Percentiles rank a stretch among this genome's conserved stretches.
Evolutionary conservation across 805 yeast genomes (phyloP).

Genomic region (Wickerhamiella qilinensis): DNA sequence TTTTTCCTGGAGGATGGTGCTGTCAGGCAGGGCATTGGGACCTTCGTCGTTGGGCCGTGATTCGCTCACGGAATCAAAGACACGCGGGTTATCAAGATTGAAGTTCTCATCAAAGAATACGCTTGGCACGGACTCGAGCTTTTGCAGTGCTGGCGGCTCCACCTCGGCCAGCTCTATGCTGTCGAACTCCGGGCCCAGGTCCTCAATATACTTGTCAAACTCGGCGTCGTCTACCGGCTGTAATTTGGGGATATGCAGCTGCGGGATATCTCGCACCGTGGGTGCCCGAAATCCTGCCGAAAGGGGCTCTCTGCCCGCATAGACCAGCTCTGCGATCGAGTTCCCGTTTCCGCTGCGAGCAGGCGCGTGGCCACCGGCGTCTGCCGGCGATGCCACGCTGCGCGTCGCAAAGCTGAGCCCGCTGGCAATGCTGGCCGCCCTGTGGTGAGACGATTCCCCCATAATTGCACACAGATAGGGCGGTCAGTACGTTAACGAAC

Average conservation of each 20-base stretch:
- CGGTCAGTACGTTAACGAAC: too few species aligned
- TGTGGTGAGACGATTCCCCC: background rate
- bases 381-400: background rate
- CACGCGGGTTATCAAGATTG: slow-evolving; percentile 74
- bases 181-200: slow-evolving; percentile 30
- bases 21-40: slow-evolving; percentile 8
- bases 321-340: slow-evolving; percentile 61
- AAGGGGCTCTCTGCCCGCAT: slow-evolving; percentile 29
- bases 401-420: background rate
- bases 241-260: slow-evolving; percentile 45
- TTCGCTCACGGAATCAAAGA: slow-evolving; percentile 60
- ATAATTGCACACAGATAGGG: background rate
- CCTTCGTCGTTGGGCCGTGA: background rate
- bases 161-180: slow-evolving; percentile 4
- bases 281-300: slow-evolving; percentile 33
- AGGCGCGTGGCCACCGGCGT: background rate
- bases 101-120: slow-evolving; percentile 55
- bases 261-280: slow-evolving; percentile 71
- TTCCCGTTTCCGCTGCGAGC: slow-evolving; percentile 27
- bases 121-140: slow-evolving; percentile 39
- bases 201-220: slow-evolving; percentile 29
- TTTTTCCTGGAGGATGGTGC: slow-evolving; percentile 48
- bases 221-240: slow-evolving; percentile 29
- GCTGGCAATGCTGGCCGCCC: background rate
- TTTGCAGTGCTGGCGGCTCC: slow-evolving; percentile 4